Evolutionary conservation across 2,329 filamentous ascomycete genomes (phyloP).

Genomic region (Sarocladiaceae sp.): DNA sequence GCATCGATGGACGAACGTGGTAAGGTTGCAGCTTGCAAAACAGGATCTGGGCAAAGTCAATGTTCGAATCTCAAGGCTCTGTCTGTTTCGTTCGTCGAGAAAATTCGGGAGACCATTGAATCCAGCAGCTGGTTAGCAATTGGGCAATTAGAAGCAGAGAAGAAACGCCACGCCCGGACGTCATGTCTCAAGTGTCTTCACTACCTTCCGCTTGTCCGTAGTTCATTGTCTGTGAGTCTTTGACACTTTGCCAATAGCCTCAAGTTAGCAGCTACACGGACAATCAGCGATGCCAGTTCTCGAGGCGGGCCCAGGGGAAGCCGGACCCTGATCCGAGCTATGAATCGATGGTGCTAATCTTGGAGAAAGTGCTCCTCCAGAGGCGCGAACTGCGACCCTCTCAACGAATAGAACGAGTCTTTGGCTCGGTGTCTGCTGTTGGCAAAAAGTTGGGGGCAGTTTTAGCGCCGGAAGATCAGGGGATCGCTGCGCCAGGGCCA

Average conservation of each 20-base stretch:
- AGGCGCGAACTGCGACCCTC: background rate
- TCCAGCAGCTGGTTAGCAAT: background rate
- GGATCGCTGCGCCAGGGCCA: constrained; percentile 1
- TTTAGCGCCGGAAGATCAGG: constrained; percentile 10
- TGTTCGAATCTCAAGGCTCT: no score
- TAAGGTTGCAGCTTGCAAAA: no score
- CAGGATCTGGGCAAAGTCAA: no score
- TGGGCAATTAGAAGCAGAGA: background rate
- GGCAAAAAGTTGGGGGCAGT: background rate
- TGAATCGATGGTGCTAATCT: background rate
- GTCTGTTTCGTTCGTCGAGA: no score
- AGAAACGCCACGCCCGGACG: background rate
- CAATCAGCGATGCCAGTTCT: no score
- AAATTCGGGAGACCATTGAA: no score
- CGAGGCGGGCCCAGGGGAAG: background rate
- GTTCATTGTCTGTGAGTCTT: background rate
- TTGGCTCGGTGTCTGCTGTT: no score
- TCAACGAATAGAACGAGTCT: background rate
- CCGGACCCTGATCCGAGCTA: background rate
- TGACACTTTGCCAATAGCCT: background rate
- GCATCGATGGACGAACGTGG: background rate
- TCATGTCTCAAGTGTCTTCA: background rate
- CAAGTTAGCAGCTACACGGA: background rate
- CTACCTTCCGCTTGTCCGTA: no score
- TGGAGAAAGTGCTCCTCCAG: background rate